Conservation (phyloP, 768 basidiomycete species). For the Termitomyces sp. region DNA sequence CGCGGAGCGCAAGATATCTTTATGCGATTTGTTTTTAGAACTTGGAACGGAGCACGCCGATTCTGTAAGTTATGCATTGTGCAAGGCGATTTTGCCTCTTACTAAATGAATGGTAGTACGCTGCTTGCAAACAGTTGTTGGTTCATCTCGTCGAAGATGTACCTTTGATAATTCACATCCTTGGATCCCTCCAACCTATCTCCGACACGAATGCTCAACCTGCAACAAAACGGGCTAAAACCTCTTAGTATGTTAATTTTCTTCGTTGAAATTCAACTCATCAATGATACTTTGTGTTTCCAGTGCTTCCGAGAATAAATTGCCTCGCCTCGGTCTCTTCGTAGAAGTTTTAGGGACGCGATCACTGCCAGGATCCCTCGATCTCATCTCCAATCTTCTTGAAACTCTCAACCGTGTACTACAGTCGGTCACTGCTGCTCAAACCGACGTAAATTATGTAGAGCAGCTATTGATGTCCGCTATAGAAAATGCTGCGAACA, state of each 20-base stretch:
- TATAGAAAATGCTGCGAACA: slow-evolving; percentile 60
- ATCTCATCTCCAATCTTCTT: slow-evolving; percentile 68
- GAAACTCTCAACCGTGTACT: slow-evolving; percentile 68
- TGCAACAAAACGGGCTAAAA: slow-evolving; percentile 62
- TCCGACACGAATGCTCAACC: slow-evolving; percentile 39
- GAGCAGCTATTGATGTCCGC: slow-evolving; percentile 85
- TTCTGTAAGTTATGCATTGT: slow-evolving; percentile 33
- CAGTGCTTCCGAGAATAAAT: slow-evolving; percentile 32
- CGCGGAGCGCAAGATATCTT: slow-evolving; percentile 47
- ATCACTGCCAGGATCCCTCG: slow-evolving; percentile 62
- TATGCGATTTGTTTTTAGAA: slow-evolving; percentile 56
- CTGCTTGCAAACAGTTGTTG: slow-evolving; percentile 47
- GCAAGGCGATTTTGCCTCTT: not conserved
- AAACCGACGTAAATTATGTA: slow-evolving; percentile 70
- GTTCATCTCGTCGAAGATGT: slow-evolving; percentile 46
- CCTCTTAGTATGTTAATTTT: slow-evolving; percentile 43
- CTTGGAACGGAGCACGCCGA: slow-evolving; percentile 44
- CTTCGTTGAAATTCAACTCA: not conserved
- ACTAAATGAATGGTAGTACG: slow-evolving; percentile 30
- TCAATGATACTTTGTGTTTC: not conserved
- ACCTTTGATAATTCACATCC: slow-evolving; percentile 47
- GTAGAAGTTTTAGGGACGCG: slow-evolving; percentile 70
- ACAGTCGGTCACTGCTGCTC: slow-evolving; percentile 47
- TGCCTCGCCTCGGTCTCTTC: slow-evolving; percentile 53
- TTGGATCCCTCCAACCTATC: slow-evolving; percentile 46